Percentiles rank a stretch among this genome's conserved stretches.
phyloP scores from a whole-genome alignment of 441 rosid genomes.

The Corymbia calophylla region DNA sequence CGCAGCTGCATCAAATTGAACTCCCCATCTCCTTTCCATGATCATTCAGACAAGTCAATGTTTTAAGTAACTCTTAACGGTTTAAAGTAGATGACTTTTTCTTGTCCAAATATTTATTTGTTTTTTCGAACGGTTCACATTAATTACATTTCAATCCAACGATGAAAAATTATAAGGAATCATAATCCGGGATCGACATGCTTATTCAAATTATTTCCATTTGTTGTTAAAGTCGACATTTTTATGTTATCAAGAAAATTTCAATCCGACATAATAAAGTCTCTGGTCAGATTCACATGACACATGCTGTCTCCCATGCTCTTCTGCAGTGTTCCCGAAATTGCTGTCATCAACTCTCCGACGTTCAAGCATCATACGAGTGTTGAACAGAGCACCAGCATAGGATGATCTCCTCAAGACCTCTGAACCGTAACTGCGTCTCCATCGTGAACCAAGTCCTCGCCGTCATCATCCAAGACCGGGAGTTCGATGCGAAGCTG shows the following conservation, averaged over 20 bases:
- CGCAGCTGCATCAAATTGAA: neutral
- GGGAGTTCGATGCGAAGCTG: slow-evolving; percentile 52
- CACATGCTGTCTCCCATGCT: neutral
- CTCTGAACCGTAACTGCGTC: slow-evolving; percentile 9
- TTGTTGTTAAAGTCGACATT: neutral
- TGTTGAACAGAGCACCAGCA: neutral
- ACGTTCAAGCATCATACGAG: neutral
- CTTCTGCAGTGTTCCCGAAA: neutral
- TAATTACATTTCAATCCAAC: neutral
- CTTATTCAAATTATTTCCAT: neutral
- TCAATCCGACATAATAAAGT: neutral
- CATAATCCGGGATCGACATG: neutral
- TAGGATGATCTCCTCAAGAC: neutral
- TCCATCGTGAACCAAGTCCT: slow-evolving; percentile 37
- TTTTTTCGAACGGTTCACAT: accelerated
- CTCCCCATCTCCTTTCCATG: neutral
- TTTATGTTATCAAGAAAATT: neutral
- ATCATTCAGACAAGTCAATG: neutral
- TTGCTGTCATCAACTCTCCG: neutral
- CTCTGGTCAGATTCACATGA: neutral
- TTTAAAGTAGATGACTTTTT: neutral
- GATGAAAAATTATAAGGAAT: neutral
- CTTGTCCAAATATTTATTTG: neutral
- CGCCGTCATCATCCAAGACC: slow-evolving; percentile 49
- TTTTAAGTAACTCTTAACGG: neutral